A percentile compares a stretch with the other conserved stretches of the same genome.
Conservation (phyloP, 352 stramenopile genomes). For the Globisporangium cystogenes region DNA sequence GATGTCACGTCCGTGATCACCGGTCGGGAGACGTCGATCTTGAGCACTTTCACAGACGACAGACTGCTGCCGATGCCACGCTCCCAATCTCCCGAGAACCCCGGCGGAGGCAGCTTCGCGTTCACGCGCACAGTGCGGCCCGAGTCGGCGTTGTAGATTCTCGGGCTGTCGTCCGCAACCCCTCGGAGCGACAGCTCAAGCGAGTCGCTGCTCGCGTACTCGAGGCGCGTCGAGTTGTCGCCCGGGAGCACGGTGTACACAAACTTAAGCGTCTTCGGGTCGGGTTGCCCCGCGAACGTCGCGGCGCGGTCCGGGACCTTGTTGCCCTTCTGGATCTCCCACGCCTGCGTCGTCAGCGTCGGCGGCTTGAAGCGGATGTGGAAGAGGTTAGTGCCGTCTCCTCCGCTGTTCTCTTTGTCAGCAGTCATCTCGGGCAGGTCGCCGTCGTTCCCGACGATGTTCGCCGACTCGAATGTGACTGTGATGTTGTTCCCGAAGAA, state of each 20-base stretch:
- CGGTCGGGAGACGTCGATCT: slow-evolving; percentile 47
- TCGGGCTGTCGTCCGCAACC: slow-evolving; percentile 5
- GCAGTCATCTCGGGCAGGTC: slow-evolving; percentile 57
- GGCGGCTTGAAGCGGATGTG: slow-evolving; percentile 44
- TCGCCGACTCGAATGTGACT: slow-evolving; percentile 71
- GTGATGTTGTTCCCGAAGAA: slow-evolving; percentile 82
- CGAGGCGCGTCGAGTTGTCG: slow-evolving; percentile 49
- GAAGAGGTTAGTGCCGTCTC: slow-evolving; percentile 31
- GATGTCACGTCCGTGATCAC: slow-evolving; percentile 49
- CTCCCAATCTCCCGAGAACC: slow-evolving; percentile 52
- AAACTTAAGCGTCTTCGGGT: slow-evolving; percentile 49
- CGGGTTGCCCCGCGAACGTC: slow-evolving; percentile 19
- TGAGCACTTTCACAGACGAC: slow-evolving; percentile 33
- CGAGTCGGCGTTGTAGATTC: slow-evolving; percentile 49
- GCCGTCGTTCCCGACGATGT: slow-evolving; percentile 53
- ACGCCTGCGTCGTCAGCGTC: slow-evolving; percentile 35
- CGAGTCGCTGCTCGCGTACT: slow-evolving; percentile 66
- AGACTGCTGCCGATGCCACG: slow-evolving; percentile 56
- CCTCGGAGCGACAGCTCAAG: slow-evolving; percentile 32
- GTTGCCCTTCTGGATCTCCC: slow-evolving; percentile 61
- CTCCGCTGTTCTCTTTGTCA: slow-evolving; percentile 37
- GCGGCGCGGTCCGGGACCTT: slow-evolving; percentile 32
- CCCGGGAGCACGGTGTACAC: slow-evolving; percentile 51
- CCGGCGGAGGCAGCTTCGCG: slow-evolving; percentile 40
- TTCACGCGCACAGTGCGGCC: slow-evolving; percentile 23